These are phyloP conservation scores for Venustampulla echinocandica DNA, from an alignment of 495 filamentous ascomycete species.

Conservation along the genomic window DNA sequence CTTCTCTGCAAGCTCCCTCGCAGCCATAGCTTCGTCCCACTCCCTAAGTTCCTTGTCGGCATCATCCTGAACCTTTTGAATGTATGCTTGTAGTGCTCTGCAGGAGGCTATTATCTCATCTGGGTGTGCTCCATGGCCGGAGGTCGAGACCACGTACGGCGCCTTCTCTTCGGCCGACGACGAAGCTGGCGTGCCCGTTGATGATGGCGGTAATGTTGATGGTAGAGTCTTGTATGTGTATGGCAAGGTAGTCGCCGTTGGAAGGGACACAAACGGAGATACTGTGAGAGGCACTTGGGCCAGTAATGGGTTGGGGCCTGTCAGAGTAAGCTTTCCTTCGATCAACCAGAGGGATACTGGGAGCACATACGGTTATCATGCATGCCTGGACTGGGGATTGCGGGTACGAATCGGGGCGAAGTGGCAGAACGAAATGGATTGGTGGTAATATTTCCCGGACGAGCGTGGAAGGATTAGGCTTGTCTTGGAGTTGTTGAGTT, in stretches of 20 bases:
- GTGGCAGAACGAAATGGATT: too few species aligned
- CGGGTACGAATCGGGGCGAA: too few species aligned
- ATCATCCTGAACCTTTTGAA: constrained; percentile 52
- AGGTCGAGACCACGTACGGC: constrained; percentile 64
- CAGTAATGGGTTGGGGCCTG: constrained; percentile 62
- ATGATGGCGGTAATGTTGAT: constrained; percentile 72
- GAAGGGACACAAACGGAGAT: constrained; percentile 88
- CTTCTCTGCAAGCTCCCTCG: constrained; percentile 86
- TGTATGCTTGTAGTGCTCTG: constrained; percentile 62
- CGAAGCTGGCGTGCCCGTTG: constrained; percentile 43
- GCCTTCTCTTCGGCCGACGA: constrained; percentile 33
- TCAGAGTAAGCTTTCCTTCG: constrained; percentile 2
- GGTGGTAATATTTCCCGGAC: too few species aligned
- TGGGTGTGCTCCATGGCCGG: constrained; percentile 69
- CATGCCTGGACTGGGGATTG: constrained; percentile 16
- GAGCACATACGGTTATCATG: constrained; percentile 21
- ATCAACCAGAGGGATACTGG: neutral
- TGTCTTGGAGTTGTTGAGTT: too few species aligned
- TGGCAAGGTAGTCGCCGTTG: constrained; percentile 80
- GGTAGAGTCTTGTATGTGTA: constrained; percentile 91
- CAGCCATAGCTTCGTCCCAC: constrained; percentile 62
- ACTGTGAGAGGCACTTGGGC: constrained; percentile 89
- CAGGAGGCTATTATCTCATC: constrained; percentile 77
- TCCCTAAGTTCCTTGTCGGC: constrained; percentile 55
- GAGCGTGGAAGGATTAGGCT: too few species aligned